phyloP scores from a whole-genome alignment of 163 green algal genomes.

The Picocystis sp. region DNA sequence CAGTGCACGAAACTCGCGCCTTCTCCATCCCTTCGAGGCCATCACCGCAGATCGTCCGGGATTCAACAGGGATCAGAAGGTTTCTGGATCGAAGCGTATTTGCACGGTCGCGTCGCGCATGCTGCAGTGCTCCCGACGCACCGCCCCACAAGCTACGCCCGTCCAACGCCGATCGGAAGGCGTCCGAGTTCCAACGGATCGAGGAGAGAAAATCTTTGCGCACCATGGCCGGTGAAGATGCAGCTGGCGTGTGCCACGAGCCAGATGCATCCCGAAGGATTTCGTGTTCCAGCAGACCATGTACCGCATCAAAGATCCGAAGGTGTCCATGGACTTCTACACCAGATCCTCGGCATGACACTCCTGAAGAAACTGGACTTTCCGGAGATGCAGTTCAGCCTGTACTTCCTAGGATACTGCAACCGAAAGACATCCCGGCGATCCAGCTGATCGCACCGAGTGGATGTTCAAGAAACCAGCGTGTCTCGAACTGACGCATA shows the following conservation, averaged over 20 bases:
- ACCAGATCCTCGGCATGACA: slow-evolving; percentile 68
- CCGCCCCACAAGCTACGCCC: too few species aligned
- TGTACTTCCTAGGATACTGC: slow-evolving; percentile 60
- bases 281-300: slow-evolving; percentile 85
- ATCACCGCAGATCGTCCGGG: too few species aligned
- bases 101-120: too few species aligned
- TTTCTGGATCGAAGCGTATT: too few species aligned
- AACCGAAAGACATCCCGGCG: slow-evolving; percentile 37
- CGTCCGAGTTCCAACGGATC: too few species aligned
- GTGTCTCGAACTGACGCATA: slow-evolving; percentile 67
- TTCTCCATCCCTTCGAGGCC: too few species aligned
- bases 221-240: background rate
- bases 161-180: too few species aligned
- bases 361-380: slow-evolving; percentile 78
- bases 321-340: slow-evolving; percentile 69
- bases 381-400: slow-evolving; percentile 62
- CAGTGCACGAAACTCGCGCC: too few species aligned
- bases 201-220: too few species aligned
- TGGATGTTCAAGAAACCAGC: slow-evolving; percentile 46
- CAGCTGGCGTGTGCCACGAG: slow-evolving; percentile 28
- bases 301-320: slow-evolving; percentile 70
- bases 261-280: slow-evolving; percentile 37
- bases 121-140: too few species aligned
- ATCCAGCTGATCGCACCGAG: slow-evolving; percentile 27
- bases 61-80: too few species aligned